Evolutionary conservation across 2,329 filamentous ascomycete species (phyloP).

Genomic region (Scytalidium sp.): DNA sequence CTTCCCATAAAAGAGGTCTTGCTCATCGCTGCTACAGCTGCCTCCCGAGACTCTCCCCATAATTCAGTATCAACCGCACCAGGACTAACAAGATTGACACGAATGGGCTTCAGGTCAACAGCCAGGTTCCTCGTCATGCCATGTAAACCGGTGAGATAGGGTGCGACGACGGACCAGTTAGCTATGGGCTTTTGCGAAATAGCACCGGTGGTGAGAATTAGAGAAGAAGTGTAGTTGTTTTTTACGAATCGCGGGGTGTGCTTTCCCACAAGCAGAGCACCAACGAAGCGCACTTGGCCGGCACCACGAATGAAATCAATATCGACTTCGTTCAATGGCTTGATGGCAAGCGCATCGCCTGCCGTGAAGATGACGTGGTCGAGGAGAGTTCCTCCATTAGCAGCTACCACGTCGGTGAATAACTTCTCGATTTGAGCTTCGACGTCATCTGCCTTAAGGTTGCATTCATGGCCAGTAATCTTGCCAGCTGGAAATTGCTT

Average conservation of each 20-base stretch:
- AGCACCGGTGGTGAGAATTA: conserved; percentile 16
- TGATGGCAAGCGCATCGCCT: conserved; percentile 11
- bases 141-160: conserved; percentile 45
- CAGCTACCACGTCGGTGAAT: conserved; percentile 32
- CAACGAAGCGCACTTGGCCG: conserved; percentile 21
- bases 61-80: conserved; percentile 49
- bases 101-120: conserved; percentile 56
- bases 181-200: conserved; percentile 9
- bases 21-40: conserved; percentile 1
- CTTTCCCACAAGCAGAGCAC: conserved; percentile 21
- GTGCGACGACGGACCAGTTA: conserved; percentile 43
- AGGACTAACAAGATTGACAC: conserved; percentile 58
- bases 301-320: conserved; percentile 9
- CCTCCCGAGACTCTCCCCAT: conserved; percentile 17
- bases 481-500: background rate
- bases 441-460: conserved; percentile 12
- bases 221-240: conserved; percentile 6
- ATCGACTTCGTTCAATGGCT: conserved; percentile 10
- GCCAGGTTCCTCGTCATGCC: conserved; percentile 53
- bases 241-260: conserved; percentile 7
- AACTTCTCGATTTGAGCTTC: conserved; percentile 35
- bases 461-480: conserved; percentile 16
- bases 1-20: conserved; percentile 16
- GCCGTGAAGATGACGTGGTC: conserved; percentile 26
- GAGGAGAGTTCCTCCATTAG: conserved; percentile 10